Evolutionary conservation across 169 alveolate genomes (phyloP), one percentile per base, ranked within the genome.

Genomic region (Plasmodium coatneyi): DNA sequence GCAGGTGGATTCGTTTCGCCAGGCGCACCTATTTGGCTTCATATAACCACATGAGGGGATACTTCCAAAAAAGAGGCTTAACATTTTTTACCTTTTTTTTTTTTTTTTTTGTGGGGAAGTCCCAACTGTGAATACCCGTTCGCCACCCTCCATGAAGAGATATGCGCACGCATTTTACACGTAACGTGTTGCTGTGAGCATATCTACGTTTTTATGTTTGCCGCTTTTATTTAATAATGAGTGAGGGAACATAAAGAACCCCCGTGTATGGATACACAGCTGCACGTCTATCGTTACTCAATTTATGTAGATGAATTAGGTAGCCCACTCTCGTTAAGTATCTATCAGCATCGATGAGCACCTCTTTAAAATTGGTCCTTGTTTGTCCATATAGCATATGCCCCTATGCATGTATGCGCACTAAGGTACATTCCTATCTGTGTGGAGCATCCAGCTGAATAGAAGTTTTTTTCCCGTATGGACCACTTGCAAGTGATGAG

Each of bases 401-500:
- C 34, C 30, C 36, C 41, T 66, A 66, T 66, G 76, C 36, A 66
- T 66, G 16, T 66, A 19, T 66, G n/a, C 36, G 36, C 36, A 66
- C 36, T 25, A 5, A 66, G 12, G 36, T 66, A 2, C 5, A 66
- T 66, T 66, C 36, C 30, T 14, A 28, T 25, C 36, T 66, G 2
- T 66, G 76, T 66, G 30, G 41, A 28, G 14, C 36, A 9, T 19
- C 76, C 14, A 66, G 30, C 36, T 66, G 76, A 22, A 10, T 19
- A 66, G 30, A 66, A 66, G 10, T 25, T 28, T 66, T 49, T 28
- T 9, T n/a, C 76, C 4, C 14, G 76, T 39, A 19, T 12, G n/a
- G 39, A 66, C 76, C 76, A 66, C 76, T 66, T 66, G 3, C 36
- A 66, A 66, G 76, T 66, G 76, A 66, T 66, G 76, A 66, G n/a